Evolutionary conservation across 164 flowering plant genomes (phyloP).

Genomic region (Aristolochia fimbriata): DNA sequence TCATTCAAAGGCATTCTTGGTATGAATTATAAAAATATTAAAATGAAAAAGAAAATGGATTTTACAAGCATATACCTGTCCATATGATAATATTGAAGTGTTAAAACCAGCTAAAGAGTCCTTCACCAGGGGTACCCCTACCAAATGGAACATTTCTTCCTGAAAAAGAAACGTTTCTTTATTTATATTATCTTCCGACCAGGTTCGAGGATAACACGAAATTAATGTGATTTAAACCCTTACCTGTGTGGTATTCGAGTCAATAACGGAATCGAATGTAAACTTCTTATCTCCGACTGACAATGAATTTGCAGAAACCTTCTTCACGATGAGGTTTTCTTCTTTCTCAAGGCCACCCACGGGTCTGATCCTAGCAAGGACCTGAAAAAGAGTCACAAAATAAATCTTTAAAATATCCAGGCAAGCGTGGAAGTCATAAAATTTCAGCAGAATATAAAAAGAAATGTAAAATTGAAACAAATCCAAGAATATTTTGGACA

Average conservation of each 20-base stretch:
- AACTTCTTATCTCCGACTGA: constrained; percentile 54
- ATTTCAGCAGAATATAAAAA: background rate
- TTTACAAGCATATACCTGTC: constrained; percentile 50
- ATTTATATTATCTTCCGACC: background rate
- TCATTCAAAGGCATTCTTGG: background rate
- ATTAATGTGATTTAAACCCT: background rate
- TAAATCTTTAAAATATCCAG: background rate
- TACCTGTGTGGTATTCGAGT: constrained; percentile 73
- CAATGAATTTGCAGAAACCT: constrained; percentile 45
- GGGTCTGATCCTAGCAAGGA: constrained; percentile 73
- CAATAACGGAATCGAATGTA: constrained; percentile 64
- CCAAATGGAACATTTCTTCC: constrained; percentile 72
- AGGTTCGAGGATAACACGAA: background rate
- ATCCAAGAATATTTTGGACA: no score
- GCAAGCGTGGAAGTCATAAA: background rate
- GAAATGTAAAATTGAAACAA: no score
- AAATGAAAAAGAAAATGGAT: background rate
- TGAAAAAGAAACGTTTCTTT: constrained; percentile 17
- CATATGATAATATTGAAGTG: constrained; percentile 67
- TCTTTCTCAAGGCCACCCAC: constrained; percentile 26
- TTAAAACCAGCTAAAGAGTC: constrained; percentile 80
- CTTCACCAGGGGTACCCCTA: constrained; percentile 79
- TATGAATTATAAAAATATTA: background rate
- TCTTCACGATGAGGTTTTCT: constrained; percentile 32
- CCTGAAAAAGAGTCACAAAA: constrained; percentile 23